phyloP scores from a whole-genome alignment of 768 basidiomycete species.

The Phanerochaete carnosa region DNA sequence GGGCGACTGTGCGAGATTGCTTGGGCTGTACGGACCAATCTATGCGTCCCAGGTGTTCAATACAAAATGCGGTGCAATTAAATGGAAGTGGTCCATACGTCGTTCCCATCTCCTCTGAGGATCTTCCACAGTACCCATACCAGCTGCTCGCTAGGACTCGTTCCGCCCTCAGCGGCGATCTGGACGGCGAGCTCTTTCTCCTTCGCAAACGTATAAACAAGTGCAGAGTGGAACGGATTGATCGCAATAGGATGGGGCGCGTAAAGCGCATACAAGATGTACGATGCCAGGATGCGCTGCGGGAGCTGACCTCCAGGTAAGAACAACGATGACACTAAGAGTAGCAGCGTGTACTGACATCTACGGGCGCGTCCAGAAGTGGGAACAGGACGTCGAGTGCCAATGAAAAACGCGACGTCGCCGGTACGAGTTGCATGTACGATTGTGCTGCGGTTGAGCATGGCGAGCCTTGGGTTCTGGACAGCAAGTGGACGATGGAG shows the following conservation, averaged over 20 bases:
- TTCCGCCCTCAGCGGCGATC: constrained; percentile 44
- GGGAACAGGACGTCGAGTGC: constrained; percentile 81
- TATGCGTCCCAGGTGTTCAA: constrained; percentile 25
- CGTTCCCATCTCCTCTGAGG: constrained; percentile 76
- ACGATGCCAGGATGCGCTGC: constrained; percentile 73
- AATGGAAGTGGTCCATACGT: constrained; percentile 46
- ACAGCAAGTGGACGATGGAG: constrained; percentile 66
- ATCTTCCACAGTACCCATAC: constrained; percentile 90
- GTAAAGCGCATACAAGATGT: constrained; percentile 78
- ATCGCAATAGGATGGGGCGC: constrained; percentile 75
- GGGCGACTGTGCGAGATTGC: constrained; percentile 68
- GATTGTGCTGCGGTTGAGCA: constrained; percentile 77
- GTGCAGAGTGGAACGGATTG: constrained; percentile 78
- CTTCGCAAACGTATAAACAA: constrained; percentile 62
- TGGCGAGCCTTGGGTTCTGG: constrained; percentile 62
- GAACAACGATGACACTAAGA: constrained; percentile 1
- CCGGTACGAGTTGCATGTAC: constrained; percentile 72
- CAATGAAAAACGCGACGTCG: constrained; percentile 76
- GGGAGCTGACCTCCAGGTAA: constrained; percentile 45
- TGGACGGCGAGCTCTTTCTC: constrained; percentile 62
- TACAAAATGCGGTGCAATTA: background rate
- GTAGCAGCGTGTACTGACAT: constrained; percentile 41
- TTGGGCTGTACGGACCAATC: constrained; percentile 83
- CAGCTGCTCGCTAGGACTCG: constrained; percentile 67
- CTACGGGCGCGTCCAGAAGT: constrained; percentile 53